Percentiles rank a stretch among this genome's conserved stretches.
Conservation (phyloP, 371 early-diverging fungal genomes). For the Syncephalastrum contaminatum region DNA sequence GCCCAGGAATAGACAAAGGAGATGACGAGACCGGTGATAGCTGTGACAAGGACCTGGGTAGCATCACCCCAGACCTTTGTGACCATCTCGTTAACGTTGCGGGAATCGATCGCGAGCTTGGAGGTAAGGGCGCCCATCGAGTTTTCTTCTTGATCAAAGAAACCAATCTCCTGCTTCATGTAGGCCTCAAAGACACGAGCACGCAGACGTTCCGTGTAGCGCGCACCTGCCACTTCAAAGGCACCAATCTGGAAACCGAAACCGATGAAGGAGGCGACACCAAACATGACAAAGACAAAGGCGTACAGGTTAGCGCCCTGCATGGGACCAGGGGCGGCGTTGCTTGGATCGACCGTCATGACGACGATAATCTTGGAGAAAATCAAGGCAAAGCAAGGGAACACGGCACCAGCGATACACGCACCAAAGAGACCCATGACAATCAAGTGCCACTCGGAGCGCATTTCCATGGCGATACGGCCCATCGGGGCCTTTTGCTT, state of each 20-base stretch:
- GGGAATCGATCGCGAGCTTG: slow-evolving; percentile 78
- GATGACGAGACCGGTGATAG: slow-evolving; percentile 34
- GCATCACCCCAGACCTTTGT: slow-evolving; percentile 59
- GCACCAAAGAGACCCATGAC: slow-evolving; percentile 40
- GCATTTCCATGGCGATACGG: slow-evolving; percentile 32
- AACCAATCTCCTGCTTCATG: slow-evolving; percentile 78
- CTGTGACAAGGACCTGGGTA: slow-evolving; percentile 46
- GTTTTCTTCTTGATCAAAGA: slow-evolving; percentile 80
- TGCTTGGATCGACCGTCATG: slow-evolving; percentile 7
- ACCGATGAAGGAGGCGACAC: slow-evolving; percentile 43
- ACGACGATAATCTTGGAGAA: slow-evolving; percentile 31
- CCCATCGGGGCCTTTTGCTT: slow-evolving; percentile 46
- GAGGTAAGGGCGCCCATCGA: slow-evolving; percentile 79
- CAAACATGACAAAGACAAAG: slow-evolving; percentile 65
- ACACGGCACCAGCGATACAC: slow-evolving; percentile 54
- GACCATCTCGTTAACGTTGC: slow-evolving; percentile 58
- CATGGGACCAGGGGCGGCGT: slow-evolving; percentile 24
- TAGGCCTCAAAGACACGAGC: slow-evolving; percentile 49
- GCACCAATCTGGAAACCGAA: slow-evolving; percentile 28
- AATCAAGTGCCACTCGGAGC: slow-evolving; percentile 34
- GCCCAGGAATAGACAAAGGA: slow-evolving; percentile 59
- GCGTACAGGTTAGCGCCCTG: slow-evolving; percentile 67
- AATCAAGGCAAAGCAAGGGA: slow-evolving; percentile 40
- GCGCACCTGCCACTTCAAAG: slow-evolving; percentile 48
- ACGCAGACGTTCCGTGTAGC: slow-evolving; percentile 57